These are phyloP conservation scores for Sporothrix curviconia DNA, from an alignment of 2,329 filamentous ascomycete species.

Conservation along the genomic window DNA sequence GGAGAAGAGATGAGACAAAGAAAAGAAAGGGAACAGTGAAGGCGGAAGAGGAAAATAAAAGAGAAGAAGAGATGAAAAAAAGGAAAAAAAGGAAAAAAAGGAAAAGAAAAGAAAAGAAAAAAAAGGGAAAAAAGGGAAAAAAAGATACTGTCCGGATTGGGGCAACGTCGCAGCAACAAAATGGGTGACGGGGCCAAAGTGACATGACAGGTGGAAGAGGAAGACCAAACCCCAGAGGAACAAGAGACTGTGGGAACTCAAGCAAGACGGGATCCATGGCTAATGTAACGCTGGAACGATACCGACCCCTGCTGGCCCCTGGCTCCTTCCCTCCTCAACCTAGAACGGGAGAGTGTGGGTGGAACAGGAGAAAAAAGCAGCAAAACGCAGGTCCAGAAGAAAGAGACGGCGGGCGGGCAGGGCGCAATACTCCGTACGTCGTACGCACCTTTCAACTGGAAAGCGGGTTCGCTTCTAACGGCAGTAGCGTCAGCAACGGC, in stretches of 20 bases:
- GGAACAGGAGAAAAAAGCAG: neutral
- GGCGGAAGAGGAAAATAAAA: too few relatives aligned
- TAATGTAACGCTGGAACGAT: constrained; percentile 10
- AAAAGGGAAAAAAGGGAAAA: neutral
- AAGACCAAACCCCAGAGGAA: neutral
- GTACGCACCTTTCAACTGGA: too few relatives aligned
- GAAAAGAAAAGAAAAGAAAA: too few relatives aligned
- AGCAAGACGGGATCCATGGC: too few relatives aligned
- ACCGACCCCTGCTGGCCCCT: constrained; percentile 7
- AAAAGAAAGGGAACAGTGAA: too few relatives aligned
- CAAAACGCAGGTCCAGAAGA: neutral
- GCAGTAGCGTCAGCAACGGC: too few relatives aligned
- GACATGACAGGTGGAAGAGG: neutral
- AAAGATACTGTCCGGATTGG: neutral
- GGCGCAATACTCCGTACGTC: too few relatives aligned
- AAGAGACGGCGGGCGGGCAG: too few relatives aligned
- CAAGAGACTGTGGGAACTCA: neutral
- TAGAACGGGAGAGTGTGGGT: constrained; percentile 8
- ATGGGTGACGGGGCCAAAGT: neutral
- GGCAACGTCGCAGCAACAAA: constrained; percentile 12
- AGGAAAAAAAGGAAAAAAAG: neutral
- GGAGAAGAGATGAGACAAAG: too few relatives aligned
- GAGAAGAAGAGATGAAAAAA: neutral
- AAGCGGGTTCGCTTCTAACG: too few relatives aligned
- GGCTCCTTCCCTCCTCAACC: neutral